Evolutionary conservation across 1,284 basidiomycete genomes (phyloP), one percentile per base, ranked within the genome.

Genomic region (Meripilus lineatus): DNA sequence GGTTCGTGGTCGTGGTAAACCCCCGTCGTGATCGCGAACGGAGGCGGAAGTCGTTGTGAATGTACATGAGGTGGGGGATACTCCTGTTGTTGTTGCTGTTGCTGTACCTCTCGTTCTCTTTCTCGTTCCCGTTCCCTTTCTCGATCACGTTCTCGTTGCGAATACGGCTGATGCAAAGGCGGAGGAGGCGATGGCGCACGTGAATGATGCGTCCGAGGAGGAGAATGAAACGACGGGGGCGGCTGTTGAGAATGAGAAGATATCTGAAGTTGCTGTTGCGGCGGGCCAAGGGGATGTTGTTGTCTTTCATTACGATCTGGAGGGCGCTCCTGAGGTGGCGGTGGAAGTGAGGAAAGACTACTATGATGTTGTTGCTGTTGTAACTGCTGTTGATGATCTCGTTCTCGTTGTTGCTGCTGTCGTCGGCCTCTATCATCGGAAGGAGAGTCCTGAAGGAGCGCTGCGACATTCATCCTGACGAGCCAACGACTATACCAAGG

Each of bases 401-500:
- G 49, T 4, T 50, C 44, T 4, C 48, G 43, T 24, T 61, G 51
- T 34, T 55, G 56, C 26, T 54, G 55, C 23, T 57, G 59, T 15
- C 63, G 53, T 17, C 52, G 52, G 11, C 56, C 42, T 44, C 52
- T 59, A 52, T 65, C 62, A 49, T 72, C 80, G 0, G 81, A 82
- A 34, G 84, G 84, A 0, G 82, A 78, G 61, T 82, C 81, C 55
- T 83, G 80, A 25, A 87, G 67, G 45, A 87, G 75, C 52, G 71
- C 76, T 33, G 79, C 78, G 53, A 87, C 79, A 65, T 87, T 84
- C 84, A 87, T 86, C n/a, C n/a, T n/a, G n/a, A n/a, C n/a, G n/a
- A n/a, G n/a, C n/a, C n/a, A n/a, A n/a, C n/a, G n/a, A 15, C n/a
- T n/a, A n/a, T n/a, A n/a, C n/a, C n/a, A n/a, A n/a, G n/a, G n/a